phyloP scores from a whole-genome alignment of 129 eudicot species.

The Chrysanthemum seticuspe region DNA sequence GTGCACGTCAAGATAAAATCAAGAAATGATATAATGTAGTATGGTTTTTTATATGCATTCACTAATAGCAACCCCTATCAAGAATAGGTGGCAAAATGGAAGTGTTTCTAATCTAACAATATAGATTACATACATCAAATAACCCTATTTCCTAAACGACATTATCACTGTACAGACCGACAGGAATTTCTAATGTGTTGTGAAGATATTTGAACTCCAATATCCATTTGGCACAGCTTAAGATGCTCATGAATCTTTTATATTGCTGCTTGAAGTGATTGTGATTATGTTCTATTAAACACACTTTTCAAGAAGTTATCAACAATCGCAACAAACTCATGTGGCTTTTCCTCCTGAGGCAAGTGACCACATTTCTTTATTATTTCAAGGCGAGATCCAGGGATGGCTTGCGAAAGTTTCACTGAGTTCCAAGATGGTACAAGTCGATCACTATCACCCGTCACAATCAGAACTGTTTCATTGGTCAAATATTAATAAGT shows the following conservation, averaged over 20 bases:
- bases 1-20: background rate
- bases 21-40: background rate
- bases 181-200: background rate
- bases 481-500: constrained; percentile 13
- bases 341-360: constrained; percentile 86
- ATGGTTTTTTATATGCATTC: background rate
- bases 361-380: constrained; percentile 87
- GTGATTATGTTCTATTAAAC: constrained; percentile 44
- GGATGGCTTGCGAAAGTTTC: constrained; percentile 75
- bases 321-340: constrained; percentile 68
- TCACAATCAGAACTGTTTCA: constrained; percentile 72
- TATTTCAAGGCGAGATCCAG: constrained; percentile 59
- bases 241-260: constrained; percentile 16
- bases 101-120: background rate
- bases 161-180: background rate
- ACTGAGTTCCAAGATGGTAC: constrained; percentile 89
- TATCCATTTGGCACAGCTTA: background rate
- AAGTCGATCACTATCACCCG: constrained; percentile 90
- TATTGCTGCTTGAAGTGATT: constrained; percentile 38
- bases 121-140: constrained; percentile 1
- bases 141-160: constrained; percentile 11
- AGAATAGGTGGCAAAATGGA: background rate
- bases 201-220: background rate
- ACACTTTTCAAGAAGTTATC: constrained; percentile 50
- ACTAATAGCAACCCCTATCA: background rate